Conservation (phyloP, 176 grass and related monocot genomes). For the Carex kokanica region DNA sequence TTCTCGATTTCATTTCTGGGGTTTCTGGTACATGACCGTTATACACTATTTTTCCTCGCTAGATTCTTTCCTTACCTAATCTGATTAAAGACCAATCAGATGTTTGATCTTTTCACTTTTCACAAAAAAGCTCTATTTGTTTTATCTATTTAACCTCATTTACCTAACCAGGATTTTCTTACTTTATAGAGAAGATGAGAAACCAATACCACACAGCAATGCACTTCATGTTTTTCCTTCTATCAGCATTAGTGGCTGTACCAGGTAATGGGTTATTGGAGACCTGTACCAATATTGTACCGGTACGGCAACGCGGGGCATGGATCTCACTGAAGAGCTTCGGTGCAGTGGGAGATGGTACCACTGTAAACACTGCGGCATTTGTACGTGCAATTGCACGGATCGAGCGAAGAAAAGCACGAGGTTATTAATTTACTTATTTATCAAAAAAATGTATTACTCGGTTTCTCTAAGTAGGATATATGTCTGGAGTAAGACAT, state of each 20-base stretch:
- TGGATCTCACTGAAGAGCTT: constrained; percentile 68
- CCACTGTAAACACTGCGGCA: constrained; percentile 50
- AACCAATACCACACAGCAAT: constrained; percentile 10
- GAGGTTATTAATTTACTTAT: no score
- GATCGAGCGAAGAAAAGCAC: constrained; percentile 37
- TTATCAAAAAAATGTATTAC: no score
- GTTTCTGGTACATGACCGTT: constrained; percentile 11
- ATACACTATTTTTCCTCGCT: background rate
- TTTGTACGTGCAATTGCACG: constrained; percentile 44
- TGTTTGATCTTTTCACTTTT: background rate
- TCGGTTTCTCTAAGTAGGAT: background rate
- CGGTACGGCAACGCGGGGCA: constrained; percentile 40
- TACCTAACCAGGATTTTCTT: constrained; percentile 21
- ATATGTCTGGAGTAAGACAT: background rate
- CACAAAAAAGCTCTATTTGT: constrained; percentile 9
- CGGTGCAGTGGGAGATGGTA: constrained; percentile 55
- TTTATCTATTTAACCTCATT: constrained; percentile 26
- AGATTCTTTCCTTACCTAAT: constrained; percentile 21
- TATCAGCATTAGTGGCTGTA: background rate
- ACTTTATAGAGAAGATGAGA: constrained; percentile 22
- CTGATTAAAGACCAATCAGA: constrained; percentile 8
- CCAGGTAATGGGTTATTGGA: constrained; percentile 26
- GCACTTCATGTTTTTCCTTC: constrained; percentile 17
- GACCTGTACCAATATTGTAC: constrained; percentile 50
- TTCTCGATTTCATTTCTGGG: constrained; percentile 5